Percentiles rank a stretch among this genome's conserved stretches.
Conservation (phyloP, 805 yeast genomes). For the Kodamaea jinghongensis region DNA sequence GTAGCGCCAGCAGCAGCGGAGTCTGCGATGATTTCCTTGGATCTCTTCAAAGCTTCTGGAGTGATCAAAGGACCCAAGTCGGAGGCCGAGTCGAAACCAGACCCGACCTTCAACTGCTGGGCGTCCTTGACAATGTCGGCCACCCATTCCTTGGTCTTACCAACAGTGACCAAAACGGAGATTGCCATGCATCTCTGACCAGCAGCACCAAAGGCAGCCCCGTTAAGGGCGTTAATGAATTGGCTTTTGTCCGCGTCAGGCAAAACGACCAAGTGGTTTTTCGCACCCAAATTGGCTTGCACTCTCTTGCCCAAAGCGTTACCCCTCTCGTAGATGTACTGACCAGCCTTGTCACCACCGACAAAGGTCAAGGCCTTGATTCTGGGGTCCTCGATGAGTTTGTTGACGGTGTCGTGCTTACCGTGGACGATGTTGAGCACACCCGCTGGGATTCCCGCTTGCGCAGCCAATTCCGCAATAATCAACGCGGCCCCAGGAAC, state of each 20-base stretch:
- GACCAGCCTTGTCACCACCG: constrained; percentile 77
- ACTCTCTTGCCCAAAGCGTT: constrained; percentile 69
- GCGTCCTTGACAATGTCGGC: constrained; percentile 59
- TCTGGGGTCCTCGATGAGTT: constrained; percentile 66
- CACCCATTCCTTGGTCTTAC: constrained; percentile 62
- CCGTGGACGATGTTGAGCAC: constrained; percentile 74
- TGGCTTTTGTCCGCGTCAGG: constrained; percentile 70
- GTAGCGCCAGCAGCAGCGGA: constrained; percentile 60
- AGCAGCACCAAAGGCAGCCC: constrained; percentile 82
- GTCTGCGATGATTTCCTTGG: constrained; percentile 55
- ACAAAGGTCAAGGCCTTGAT: constrained; percentile 77
- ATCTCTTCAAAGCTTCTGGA: constrained; percentile 52
- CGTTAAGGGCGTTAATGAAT: constrained; percentile 62
- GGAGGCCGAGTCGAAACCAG: constrained; percentile 61
- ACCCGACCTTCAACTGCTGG: constrained; percentile 52
- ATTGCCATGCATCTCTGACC: constrained; percentile 85
- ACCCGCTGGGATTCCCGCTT: constrained; percentile 77
- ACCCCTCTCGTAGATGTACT: constrained; percentile 66
- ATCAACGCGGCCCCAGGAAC: constrained; percentile 82
- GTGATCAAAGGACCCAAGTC: constrained; percentile 75
- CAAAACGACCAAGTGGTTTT: constrained; percentile 69
- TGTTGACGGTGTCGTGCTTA: constrained; percentile 67
- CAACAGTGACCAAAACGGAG: constrained; percentile 70
- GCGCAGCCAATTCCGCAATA: constrained; percentile 65
- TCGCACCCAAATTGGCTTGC: constrained; percentile 77